These are phyloP conservation scores for Dactylellina drechsleri DNA, from an alignment of 2,329 filamentous ascomycete species.

Conservation along the genomic window DNA sequence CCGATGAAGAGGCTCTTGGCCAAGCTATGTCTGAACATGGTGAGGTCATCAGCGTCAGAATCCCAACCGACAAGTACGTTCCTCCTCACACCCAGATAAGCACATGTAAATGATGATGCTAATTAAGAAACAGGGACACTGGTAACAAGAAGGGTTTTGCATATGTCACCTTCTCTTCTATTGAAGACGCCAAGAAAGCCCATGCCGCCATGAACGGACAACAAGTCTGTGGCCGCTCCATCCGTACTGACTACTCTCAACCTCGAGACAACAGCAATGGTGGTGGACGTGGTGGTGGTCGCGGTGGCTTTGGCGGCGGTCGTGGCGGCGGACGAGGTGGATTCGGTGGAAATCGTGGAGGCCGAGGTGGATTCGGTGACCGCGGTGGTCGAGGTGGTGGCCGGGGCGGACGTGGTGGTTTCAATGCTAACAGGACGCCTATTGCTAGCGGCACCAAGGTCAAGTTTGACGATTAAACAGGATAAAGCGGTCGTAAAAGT, in stretches of 20 bases:
- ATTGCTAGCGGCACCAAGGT: conserved; percentile 63
- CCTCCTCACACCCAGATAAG: no score
- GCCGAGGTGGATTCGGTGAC: conserved; percentile 59
- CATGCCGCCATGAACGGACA: conserved; percentile 76
- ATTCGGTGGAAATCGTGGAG: conserved; percentile 63
- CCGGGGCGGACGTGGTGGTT: conserved; percentile 66
- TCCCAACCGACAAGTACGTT: conserved; percentile 82
- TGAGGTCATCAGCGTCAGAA: conserved; percentile 79
- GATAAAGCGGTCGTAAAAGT: not conserved
- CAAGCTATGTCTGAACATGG: conserved; percentile 78
- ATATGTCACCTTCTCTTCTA: conserved; percentile 82
- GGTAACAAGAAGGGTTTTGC: conserved; percentile 91
- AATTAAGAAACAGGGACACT: conserved; percentile 70
- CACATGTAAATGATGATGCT: conserved; percentile 55
- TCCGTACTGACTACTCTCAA: conserved; percentile 84
- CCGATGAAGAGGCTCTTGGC: conserved; percentile 77
- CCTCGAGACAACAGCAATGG: conserved; percentile 71
- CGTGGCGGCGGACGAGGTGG: conserved; percentile 60
- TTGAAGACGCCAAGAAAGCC: conserved; percentile 83
- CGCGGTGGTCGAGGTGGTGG: conserved; percentile 60
- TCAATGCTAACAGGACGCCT: conserved; percentile 55
- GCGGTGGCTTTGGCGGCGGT: conserved; percentile 62
- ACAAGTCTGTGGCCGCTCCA: conserved; percentile 75
- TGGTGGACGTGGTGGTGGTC: conserved; percentile 62
- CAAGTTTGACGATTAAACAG: conserved; percentile 61